These are phyloP conservation scores for Jackrogersella multiformis DNA, from an alignment of 495 filamentous ascomycete genomes.

Conservation along the genomic window DNA sequence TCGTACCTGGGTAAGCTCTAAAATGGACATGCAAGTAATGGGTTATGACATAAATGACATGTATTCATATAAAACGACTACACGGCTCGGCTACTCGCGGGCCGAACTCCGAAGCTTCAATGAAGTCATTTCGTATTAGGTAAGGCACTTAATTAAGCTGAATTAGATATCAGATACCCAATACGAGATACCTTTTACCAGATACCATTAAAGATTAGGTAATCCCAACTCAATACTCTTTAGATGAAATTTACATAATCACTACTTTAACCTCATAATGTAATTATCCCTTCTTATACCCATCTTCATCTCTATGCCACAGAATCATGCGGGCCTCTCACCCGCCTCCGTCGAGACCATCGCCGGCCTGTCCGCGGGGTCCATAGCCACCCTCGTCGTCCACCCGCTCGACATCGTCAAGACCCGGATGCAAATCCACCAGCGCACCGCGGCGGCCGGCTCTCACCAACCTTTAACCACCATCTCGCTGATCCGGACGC, in stretches of 20 bases:
- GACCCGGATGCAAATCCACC: conserved; percentile 82
- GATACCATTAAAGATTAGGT: conserved; percentile 24
- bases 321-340: conserved; percentile 64
- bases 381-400: conserved; percentile 80
- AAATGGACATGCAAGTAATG: conserved; percentile 7
- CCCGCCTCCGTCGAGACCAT: conserved; percentile 86
- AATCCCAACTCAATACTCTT: conserved; percentile 20
- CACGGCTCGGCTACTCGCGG: conserved; percentile 17
- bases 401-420: conserved; percentile 96
- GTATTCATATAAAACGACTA: conserved; percentile 15
- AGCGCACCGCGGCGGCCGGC: conserved; percentile 43
- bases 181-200: too few species aligned
- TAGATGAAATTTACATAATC: too few species aligned
- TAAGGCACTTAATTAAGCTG: background rate
- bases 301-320: conserved; percentile 50
- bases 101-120: conserved; percentile 7
- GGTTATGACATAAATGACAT: conserved; percentile 12
- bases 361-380: conserved; percentile 88
- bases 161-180: conserved; percentile 12
- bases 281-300: conserved; percentile 6
- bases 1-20: too few species aligned
- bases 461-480: conserved; percentile 48
- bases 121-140: background rate
- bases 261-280: conserved; percentile 20
- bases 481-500: conserved; percentile 54